These are phyloP conservation scores for Hortaea sp. DNA, from an alignment of 2,329 filamentous ascomycete genomes.

Conservation along the genomic window DNA sequence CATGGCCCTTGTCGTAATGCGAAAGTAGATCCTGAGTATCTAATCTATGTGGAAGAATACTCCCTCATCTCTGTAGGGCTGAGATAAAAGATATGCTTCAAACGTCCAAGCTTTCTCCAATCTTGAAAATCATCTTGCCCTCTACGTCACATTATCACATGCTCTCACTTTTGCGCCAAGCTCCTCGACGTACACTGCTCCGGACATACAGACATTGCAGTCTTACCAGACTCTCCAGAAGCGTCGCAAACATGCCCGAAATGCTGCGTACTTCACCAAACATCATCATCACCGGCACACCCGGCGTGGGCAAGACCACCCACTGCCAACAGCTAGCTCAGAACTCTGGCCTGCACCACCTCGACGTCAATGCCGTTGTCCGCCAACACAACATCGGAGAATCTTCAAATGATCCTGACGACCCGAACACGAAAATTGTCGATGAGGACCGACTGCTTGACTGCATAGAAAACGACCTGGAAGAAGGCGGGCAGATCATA, in stretches of 20 bases:
- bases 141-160: slow-evolving; percentile 3
- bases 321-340: slow-evolving; percentile 75
- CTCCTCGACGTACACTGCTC: neutral
- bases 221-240: neutral
- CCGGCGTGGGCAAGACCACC: slow-evolving; percentile 90
- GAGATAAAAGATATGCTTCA: neutral
- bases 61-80: neutral
- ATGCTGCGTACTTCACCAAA: slow-evolving; percentile 54
- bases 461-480: slow-evolving; percentile 71
- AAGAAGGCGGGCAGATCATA: slow-evolving; percentile 73
- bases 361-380: slow-evolving; percentile 83
- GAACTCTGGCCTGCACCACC: slow-evolving; percentile 65
- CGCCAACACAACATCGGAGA: slow-evolving; percentile 84
- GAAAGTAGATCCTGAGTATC: neutral
- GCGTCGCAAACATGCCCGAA: slow-evolving; percentile 5
- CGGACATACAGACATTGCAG: neutral
- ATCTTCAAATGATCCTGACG: slow-evolving; percentile 62
- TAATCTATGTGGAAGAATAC: no score
- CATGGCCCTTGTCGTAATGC: slow-evolving; percentile 7
- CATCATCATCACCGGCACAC: slow-evolving; percentile 90
- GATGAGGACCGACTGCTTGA: slow-evolving; percentile 92
- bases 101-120: neutral
- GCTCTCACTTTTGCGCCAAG: neutral
- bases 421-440: slow-evolving; percentile 80
- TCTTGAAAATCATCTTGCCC: neutral